phyloP scores from a whole-genome alignment of 495 filamentous ascomycete genomes.

The Neurospora sp. region DNA sequence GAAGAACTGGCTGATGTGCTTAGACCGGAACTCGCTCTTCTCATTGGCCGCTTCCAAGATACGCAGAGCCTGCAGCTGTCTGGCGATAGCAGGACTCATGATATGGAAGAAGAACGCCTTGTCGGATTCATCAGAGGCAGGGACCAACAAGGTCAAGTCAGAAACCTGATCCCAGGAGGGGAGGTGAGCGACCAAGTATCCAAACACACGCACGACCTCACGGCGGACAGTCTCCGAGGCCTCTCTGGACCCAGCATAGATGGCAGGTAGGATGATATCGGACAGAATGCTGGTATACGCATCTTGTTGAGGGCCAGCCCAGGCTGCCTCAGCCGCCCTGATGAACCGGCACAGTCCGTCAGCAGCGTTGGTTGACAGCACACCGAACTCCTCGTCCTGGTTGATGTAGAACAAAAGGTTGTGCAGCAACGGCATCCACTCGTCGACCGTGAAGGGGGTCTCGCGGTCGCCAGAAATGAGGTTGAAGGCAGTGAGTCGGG shows the following conservation, averaged over 20 bases:
- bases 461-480: slow-evolving; percentile 50
- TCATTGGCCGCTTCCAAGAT: slow-evolving; percentile 57
- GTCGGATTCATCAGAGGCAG: slow-evolving; percentile 58
- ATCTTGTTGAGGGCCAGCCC: slow-evolving; percentile 25
- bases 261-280: slow-evolving; percentile 57
- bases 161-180: slow-evolving; percentile 55
- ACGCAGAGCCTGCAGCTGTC: slow-evolving; percentile 74
- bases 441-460: slow-evolving; percentile 49
- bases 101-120: slow-evolving; percentile 92
- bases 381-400: slow-evolving; percentile 78
- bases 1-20: slow-evolving; percentile 77
- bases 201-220: slow-evolving; percentile 70
- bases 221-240: slow-evolving; percentile 71
- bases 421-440: slow-evolving; percentile 84
- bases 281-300: slow-evolving; percentile 42
- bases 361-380: slow-evolving; percentile 69
- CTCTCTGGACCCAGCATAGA: slow-evolving; percentile 65
- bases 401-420: slow-evolving; percentile 85
- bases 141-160: slow-evolving; percentile 66
- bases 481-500: slow-evolving; percentile 66
- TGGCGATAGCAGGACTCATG: slow-evolving; percentile 80
- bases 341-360: slow-evolving; percentile 75
- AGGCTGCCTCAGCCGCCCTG: slow-evolving; percentile 35
- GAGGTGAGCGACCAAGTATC: slow-evolving; percentile 63
- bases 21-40: slow-evolving; percentile 52